These are phyloP conservation scores for Neurospora sp. DNA, from an alignment of 495 filamentous ascomycete species.

Conservation along the genomic window DNA sequence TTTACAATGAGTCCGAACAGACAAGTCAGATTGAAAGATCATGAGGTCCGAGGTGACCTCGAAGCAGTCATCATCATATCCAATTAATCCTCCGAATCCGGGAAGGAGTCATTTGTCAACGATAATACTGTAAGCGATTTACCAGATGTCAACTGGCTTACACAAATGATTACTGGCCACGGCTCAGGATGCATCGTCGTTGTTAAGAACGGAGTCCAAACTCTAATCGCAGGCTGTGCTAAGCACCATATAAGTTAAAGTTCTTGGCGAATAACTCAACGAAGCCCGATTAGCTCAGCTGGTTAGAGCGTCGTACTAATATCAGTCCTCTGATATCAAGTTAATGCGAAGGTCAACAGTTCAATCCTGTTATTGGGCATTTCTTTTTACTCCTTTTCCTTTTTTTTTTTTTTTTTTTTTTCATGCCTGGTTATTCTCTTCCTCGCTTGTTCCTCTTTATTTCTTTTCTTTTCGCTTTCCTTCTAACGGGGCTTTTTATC, in stretches of 20 bases:
- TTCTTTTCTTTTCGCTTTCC: not conserved
- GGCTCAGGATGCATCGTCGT: not conserved
- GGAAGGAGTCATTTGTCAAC: not conserved
- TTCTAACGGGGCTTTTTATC: not conserved
- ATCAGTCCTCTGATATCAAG: not conserved
- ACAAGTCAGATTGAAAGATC: not conserved
- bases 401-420: not conserved
- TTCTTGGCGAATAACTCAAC: not conserved
- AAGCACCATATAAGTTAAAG: not conserved
- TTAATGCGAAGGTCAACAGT: not conserved
- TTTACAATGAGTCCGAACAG: not conserved
- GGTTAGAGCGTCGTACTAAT: not conserved
- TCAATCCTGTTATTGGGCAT: not conserved
- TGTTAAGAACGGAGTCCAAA: not conserved
- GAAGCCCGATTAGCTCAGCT: not conserved
- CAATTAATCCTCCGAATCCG: not conserved
- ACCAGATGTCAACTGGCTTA: not conserved
- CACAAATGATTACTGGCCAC: too few relatives aligned
- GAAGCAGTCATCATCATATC: not conserved
- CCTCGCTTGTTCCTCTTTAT: not conserved
- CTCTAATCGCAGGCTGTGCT: not conserved
- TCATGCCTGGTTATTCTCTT: not conserved
- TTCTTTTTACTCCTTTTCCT: not conserved
- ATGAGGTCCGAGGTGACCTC: not conserved
- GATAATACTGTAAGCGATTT: not conserved